Percentiles rank a stretch among this genome's conserved stretches.
Conservation (phyloP, 129 eudicot genomes). For the Rutidosis leptorrhynchoides region DNA sequence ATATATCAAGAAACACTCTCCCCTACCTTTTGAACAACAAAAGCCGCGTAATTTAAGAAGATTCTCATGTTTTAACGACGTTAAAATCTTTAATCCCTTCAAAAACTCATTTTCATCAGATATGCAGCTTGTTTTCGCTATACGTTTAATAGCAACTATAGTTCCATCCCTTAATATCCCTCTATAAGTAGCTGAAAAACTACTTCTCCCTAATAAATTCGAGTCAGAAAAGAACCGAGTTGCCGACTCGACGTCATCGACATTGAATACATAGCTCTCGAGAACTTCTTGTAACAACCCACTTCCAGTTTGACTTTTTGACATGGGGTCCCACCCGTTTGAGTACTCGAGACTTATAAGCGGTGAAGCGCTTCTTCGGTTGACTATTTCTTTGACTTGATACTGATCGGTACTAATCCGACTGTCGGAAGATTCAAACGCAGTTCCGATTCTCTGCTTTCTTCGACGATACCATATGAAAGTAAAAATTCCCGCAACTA, state of each 20-base stretch:
- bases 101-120: constrained; percentile 80
- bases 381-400: constrained; percentile 57
- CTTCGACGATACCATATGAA: constrained; percentile 72
- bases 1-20: constrained; percentile 85
- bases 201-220: constrained; percentile 78
- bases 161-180: constrained; percentile 87
- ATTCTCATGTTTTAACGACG: constrained; percentile 71
- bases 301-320: constrained; percentile 44
- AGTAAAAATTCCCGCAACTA: constrained; percentile 51
- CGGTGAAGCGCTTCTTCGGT: constrained; percentile 72
- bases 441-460: constrained; percentile 77
- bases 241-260: constrained; percentile 85
- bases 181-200: constrained; percentile 73
- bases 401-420: constrained; percentile 71
- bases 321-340: constrained; percentile 91
- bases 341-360: constrained; percentile 84
- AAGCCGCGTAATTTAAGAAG: constrained; percentile 72
- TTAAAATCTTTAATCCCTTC: constrained; percentile 70
- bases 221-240: constrained; percentile 74
- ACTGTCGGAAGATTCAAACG: constrained; percentile 49
- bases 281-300: constrained; percentile 67
- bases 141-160: constrained; percentile 70
- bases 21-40: constrained; percentile 92
- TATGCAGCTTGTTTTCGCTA: constrained; percentile 72
- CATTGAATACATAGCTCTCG: constrained; percentile 66